These are phyloP conservation scores for Camellia lanceoleosa DNA, from an alignment of 148 eudicot genomes.

Conservation along the genomic window DNA sequence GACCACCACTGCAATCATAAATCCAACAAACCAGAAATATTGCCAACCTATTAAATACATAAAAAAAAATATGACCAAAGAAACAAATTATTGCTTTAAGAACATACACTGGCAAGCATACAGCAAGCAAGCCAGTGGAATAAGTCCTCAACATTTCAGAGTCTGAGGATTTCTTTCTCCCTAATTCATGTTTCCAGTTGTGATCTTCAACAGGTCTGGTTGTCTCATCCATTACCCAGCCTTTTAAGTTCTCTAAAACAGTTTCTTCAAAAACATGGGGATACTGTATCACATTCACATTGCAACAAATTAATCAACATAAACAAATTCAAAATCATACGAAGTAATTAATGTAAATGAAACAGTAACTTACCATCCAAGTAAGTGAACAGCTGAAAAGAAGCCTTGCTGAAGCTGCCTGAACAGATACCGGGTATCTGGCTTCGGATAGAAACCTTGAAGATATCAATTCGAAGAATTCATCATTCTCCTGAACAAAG, in stretches of 20 bases:
- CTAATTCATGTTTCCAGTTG: constrained; percentile 54
- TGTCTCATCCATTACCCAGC: constrained; percentile 79
- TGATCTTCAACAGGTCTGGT: constrained; percentile 44
- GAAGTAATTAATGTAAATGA: neutral
- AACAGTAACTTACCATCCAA: constrained; percentile 62
- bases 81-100: constrained; percentile 5
- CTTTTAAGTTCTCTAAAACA: constrained; percentile 71
- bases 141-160: constrained; percentile 89
- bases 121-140: constrained; percentile 87
- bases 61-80: neutral
- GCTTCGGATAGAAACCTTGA: constrained; percentile 69
- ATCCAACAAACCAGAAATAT: neutral
- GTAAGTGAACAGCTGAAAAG: constrained; percentile 88
- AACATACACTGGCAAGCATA: constrained; percentile 76
- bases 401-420: constrained; percentile 85
- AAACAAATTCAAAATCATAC: neutral
- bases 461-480: constrained; percentile 90
- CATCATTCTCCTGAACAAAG: constrained; percentile 84
- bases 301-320: constrained; percentile 17
- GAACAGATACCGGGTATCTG: constrained; percentile 70
- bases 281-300: constrained; percentile 44
- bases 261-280: constrained; percentile 94
- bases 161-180: constrained; percentile 52
- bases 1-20: constrained; percentile 70
- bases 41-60: neutral